Evolutionary conservation across 345 rosid genomes (phyloP).

Genomic region (Eucalyptus brandiana): DNA sequence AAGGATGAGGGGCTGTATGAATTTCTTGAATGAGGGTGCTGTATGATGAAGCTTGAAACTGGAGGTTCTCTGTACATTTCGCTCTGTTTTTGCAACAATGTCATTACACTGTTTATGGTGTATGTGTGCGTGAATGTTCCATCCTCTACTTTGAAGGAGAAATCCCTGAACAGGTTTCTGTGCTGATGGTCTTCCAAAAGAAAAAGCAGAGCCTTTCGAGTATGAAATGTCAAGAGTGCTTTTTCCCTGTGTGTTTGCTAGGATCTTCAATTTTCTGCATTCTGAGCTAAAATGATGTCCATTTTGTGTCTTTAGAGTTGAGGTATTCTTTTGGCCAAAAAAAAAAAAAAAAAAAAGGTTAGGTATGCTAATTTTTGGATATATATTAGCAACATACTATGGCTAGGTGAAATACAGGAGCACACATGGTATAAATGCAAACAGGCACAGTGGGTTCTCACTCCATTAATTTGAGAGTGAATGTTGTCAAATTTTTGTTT

Average conservation of each 20-base stretch:
- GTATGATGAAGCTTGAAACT: neutral
- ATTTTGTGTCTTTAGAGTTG: neutral
- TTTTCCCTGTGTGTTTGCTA: neutral
- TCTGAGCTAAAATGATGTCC: neutral
- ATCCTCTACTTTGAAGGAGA: neutral
- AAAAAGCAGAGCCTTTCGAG: neutral
- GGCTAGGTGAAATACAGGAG: neutral
- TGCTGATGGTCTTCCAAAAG: neutral
- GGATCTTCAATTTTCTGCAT: neutral
- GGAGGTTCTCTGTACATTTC: neutral
- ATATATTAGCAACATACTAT: neutral
- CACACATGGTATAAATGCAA: neutral
- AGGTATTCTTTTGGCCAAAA: neutral
- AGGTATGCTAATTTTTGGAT: neutral
- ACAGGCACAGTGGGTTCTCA: neutral
- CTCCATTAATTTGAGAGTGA: neutral
- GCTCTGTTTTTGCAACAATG: neutral
- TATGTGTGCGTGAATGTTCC: neutral
- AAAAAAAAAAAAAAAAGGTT: neutral
- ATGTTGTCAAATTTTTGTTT: neutral
- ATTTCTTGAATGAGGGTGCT: neutral
- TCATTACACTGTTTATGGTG: neutral
- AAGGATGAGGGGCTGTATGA: neutral
- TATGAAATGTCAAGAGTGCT: neutral
- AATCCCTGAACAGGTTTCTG: neutral